A percentile compares a stretch with the other conserved stretches of the same genome.
Evolutionary conservation across 2,329 filamentous ascomycete genomes (phyloP).

Genomic region (Epichloe elymi): DNA sequence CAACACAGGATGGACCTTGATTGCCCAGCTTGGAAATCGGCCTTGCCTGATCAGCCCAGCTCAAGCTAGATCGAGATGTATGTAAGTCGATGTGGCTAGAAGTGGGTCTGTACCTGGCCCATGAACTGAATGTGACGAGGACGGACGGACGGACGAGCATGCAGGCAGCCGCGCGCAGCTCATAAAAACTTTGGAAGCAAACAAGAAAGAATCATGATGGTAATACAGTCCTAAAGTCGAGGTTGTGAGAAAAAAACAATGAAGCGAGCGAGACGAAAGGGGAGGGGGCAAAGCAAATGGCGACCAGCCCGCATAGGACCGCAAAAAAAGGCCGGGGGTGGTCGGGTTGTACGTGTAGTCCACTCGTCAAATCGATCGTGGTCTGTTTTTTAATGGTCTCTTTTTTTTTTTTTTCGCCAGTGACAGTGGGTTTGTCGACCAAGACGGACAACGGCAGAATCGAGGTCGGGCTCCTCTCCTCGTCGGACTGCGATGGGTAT

Average conservation of each 20-base stretch:
- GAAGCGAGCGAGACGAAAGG: not conserved
- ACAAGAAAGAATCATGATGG: not conserved
- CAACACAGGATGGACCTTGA: not conserved
- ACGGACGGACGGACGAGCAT: not conserved
- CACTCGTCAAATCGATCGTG: not conserved
- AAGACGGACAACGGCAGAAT: not conserved
- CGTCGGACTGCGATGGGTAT: slow-evolving; percentile 1
- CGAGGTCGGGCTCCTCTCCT: not conserved
- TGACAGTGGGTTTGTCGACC: not conserved
- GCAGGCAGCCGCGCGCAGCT: not conserved
- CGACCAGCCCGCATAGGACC: not conserved
- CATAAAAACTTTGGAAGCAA: not conserved
- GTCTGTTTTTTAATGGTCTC: not conserved
- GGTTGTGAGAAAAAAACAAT: not conserved
- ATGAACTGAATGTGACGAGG: not conserved
- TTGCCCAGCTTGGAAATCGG: not conserved
- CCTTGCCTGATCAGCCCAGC: not conserved
- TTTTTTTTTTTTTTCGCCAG: not conserved
- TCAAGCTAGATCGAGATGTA: too few relatives aligned
- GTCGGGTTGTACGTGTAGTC: not conserved
- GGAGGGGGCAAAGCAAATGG: not conserved
- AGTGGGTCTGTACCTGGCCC: slow-evolving; percentile 2
- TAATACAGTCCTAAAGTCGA: not conserved
- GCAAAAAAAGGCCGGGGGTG: not conserved
- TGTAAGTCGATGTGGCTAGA: slow-evolving; percentile 4